Evolutionary conservation across 2,329 filamentous ascomycete species (phyloP).

Genomic region (Botrytis cinerea): DNA sequence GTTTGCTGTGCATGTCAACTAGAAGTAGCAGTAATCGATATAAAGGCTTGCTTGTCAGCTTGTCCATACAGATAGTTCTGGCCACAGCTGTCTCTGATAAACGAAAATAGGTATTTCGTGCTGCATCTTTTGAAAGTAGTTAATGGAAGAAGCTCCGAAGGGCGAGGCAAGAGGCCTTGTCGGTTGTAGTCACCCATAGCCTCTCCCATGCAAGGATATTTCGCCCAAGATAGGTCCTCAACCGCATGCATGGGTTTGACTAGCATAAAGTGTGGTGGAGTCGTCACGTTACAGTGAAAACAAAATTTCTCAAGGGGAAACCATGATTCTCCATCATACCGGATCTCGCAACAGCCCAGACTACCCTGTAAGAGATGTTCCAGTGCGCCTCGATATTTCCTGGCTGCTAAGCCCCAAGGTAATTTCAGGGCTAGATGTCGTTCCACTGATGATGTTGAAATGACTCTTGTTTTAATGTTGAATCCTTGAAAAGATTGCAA

Average conservation of each 20-base stretch:
- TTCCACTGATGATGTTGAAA: neutral
- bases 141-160: neutral
- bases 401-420: neutral
- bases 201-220: neutral
- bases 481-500: neutral
- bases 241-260: neutral
- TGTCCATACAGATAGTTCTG: neutral
- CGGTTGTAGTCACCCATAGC: neutral
- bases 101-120: neutral
- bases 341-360: neutral
- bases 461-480: neutral
- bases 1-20: neutral
- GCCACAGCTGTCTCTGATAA: neutral
- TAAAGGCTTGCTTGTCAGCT: neutral
- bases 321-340: neutral
- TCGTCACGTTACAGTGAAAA: constrained; percentile 6
- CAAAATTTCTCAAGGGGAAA: constrained; percentile 9
- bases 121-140: neutral
- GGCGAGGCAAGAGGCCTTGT: neutral
- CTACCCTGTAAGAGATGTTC: neutral
- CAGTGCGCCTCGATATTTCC: neutral
- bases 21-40: neutral
- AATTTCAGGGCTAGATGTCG: neutral
- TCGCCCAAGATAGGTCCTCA: neutral
- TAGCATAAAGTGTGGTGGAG: constrained; percentile 6